Evolutionary conservation across 106 monocot species (phyloP), one percentile per base, ranked within the genome.

Genomic region (Xerophyta viscosa): DNA sequence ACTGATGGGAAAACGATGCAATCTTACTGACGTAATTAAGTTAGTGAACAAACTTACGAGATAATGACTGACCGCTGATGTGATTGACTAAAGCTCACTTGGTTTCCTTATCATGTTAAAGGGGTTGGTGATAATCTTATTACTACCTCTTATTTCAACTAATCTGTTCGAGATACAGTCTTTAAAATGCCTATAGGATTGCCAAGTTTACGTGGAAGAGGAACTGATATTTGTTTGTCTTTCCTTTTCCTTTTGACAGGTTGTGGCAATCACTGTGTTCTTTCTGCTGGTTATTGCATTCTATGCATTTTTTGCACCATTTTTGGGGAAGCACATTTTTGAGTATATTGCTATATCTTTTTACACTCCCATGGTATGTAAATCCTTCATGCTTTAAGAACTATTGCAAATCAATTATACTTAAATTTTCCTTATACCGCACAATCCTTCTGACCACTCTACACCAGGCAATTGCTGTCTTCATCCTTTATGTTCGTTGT

Each of bases 281-380:
- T 98, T 98, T 43, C 66, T 98, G 48, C 56, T 98, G 65, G 82
- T 86, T 54, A 81, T 98, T 48, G 89, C 85, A 41, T 98, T 90
- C 66, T 98, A 90, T 71, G 85, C 96, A 48, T 98, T 98, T 61
- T 90, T 98, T 55, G 89, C 96, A 48, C 96, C 96, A 9, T 98
- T 98, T 69, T 58, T 98, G n/a, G 79, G 96, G 45, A 82, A 77
- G 30, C 67, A 15, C 4, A 24, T 98, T 30, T 49, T 98, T 45
- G 77, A 90, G 54, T 90, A 90, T 71, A 54, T 68, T 41, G 57
- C 71, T 4, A 65, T 82, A 24, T 82, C 58, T 21, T 46, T 86
- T 64, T 98, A 98, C 64, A 74, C 89, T 51, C 96, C 96, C 20
- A 62, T 90, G 89, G 96, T 98, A 90, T 46, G 84, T 57, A 9